Evolutionary conservation across 73 alveolate species (phyloP).

Genomic region (Tetrahymena thermophila): DNA sequence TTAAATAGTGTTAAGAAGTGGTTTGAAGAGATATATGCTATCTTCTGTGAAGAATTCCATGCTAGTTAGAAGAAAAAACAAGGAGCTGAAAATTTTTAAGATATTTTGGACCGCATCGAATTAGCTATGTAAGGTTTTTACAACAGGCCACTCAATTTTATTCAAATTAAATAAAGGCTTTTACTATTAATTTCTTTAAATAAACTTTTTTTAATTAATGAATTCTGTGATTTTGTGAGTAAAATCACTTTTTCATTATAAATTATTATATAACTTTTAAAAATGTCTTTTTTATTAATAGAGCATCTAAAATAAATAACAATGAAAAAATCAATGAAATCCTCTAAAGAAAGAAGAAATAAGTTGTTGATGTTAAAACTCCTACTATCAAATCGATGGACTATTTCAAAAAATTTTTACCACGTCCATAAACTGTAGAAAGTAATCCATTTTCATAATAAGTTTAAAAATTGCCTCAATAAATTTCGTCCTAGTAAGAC

Average conservation of each 20-base stretch:
- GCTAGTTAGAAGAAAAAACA: neutral
- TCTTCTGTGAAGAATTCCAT: neutral
- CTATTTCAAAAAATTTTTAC: neutral
- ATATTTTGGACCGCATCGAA: neutral
- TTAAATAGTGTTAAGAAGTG: neutral
- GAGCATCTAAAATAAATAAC: neutral
- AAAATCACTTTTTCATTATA: neutral
- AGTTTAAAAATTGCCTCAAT: neutral
- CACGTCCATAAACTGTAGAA: neutral
- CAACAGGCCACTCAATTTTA: neutral
- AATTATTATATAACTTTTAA: neutral
- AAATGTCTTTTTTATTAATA: neutral
- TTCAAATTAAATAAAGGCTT: neutral
- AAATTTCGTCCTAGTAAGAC: neutral
- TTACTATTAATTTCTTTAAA: neutral
- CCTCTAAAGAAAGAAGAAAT: neutral
- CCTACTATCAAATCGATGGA: neutral
- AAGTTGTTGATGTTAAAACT: neutral
- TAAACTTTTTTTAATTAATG: neutral
- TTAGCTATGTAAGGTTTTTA: neutral
- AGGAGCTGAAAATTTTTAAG: neutral
- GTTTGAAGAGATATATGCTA: neutral
- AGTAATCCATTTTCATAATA: neutral
- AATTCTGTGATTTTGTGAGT: neutral
- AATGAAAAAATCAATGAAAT: neutral